phyloP scores from a whole-genome alignment of 495 filamentous ascomycete genomes.

The Aspergillus kassunensis region DNA sequence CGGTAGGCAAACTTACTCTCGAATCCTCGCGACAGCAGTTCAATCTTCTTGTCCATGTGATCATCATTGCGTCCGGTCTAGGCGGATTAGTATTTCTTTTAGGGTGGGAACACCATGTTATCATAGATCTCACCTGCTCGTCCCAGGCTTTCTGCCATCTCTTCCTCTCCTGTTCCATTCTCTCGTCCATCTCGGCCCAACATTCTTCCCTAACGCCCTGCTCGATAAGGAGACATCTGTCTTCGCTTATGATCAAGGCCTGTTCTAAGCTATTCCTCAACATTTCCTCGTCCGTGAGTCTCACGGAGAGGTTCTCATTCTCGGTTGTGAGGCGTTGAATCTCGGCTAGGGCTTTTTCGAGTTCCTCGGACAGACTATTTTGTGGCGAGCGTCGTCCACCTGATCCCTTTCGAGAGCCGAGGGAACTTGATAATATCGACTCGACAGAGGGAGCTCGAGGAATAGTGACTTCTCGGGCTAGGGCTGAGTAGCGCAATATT shows the following conservation, averaged over 20 bases:
- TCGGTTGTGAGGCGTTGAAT: constrained; percentile 71
- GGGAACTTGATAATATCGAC: constrained; percentile 51
- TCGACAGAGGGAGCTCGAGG: constrained; percentile 76
- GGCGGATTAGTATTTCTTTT: too few species aligned
- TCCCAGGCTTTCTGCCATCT: constrained; percentile 73
- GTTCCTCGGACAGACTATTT: constrained; percentile 57
- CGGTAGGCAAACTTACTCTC: constrained; percentile 38
- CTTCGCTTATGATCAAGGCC: constrained; percentile 57
- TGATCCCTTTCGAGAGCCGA: constrained; percentile 28
- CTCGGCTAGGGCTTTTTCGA: constrained; percentile 70
- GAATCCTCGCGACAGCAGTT: constrained; percentile 72
- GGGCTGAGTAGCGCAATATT: constrained; percentile 90
- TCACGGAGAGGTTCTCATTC: constrained; percentile 58
- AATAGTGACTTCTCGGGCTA: constrained; percentile 90
- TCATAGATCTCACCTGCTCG: constrained; percentile 54
- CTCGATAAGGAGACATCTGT: constrained; percentile 68
- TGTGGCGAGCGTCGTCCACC: constrained; percentile 49
- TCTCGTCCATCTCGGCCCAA: constrained; percentile 77
- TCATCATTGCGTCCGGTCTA: constrained; percentile 61
- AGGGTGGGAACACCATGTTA: too few species aligned
- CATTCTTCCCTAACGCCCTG: constrained; percentile 87
- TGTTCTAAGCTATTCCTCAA: constrained; percentile 50
- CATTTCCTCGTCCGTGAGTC: constrained; percentile 60
- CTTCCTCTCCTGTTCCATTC: constrained; percentile 65
- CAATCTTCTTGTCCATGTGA: constrained; percentile 86